phyloP scores from a whole-genome alignment of 441 rosid species.

The Mallotus japonicus region DNA sequence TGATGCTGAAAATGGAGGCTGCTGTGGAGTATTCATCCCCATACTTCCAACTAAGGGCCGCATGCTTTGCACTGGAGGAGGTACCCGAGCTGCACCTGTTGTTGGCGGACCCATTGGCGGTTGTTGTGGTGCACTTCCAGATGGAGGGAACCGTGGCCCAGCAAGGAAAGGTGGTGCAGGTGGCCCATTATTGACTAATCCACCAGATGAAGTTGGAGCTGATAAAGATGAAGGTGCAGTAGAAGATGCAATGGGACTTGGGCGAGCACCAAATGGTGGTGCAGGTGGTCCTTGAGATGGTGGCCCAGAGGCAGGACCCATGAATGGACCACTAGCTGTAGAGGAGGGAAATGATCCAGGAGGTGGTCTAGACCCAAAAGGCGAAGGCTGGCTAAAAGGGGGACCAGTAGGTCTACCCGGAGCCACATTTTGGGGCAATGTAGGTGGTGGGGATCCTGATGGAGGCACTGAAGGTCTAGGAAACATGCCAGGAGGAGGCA shows the following conservation, averaged over 20 bases:
- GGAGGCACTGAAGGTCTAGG: slow-evolving; percentile 57
- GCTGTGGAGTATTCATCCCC: slow-evolving; percentile 32
- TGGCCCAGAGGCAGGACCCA: slow-evolving; percentile 25
- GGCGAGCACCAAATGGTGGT: slow-evolving; percentile 46
- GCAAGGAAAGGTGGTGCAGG: slow-evolving; percentile 48
- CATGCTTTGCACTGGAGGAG: slow-evolving; percentile 47
- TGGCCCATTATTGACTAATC: slow-evolving; percentile 65
- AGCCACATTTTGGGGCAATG: slow-evolving; percentile 48
- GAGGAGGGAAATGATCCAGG: slow-evolving; percentile 55
- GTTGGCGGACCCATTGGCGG: slow-evolving; percentile 57
- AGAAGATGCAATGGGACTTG: slow-evolving; percentile 39
- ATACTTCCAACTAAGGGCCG: slow-evolving; percentile 40
- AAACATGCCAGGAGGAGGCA: slow-evolving; percentile 30
- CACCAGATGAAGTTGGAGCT: slow-evolving; percentile 28
- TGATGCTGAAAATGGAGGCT: slow-evolving; percentile 36
- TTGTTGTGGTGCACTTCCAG: slow-evolving; percentile 42
- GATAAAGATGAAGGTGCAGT: slow-evolving; percentile 34
- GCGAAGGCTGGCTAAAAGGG: slow-evolving; percentile 46
- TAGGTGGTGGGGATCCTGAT: slow-evolving; percentile 43
- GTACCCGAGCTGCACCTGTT: slow-evolving; percentile 37
- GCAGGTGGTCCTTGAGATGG: slow-evolving; percentile 26
- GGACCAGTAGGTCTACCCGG: slow-evolving; percentile 57
- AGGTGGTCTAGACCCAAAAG: slow-evolving; percentile 66
- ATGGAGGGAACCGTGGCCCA: slow-evolving; percentile 49
- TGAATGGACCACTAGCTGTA: slow-evolving; percentile 29